Conservation (phyloP, 257 asterid genomes). For the Nicotiana noctiflora region DNA sequence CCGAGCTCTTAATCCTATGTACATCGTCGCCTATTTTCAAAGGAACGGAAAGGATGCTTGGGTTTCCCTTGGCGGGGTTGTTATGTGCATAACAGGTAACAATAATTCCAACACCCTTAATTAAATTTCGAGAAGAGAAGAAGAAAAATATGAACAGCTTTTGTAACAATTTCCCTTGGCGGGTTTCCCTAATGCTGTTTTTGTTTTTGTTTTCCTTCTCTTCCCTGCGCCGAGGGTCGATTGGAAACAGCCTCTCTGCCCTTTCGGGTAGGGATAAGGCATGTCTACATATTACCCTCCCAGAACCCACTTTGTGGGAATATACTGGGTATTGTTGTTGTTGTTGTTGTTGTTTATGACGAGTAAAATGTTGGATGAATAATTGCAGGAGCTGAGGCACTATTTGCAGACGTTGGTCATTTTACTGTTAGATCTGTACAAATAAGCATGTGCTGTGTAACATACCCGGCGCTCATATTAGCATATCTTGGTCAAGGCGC, state of each 20-base stretch:
- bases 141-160: no score
- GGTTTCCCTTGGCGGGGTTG: constrained; percentile 66
- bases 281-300: no score
- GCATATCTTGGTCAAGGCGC: constrained; percentile 55
- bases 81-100: constrained; percentile 58
- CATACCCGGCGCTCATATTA: constrained; percentile 37
- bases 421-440: constrained; percentile 49
- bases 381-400: constrained; percentile 53
- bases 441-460: constrained; percentile 38
- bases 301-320: no score
- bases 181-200: no score
- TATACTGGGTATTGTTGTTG: no score
- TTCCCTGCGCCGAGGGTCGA: no score
- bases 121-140: not conserved
- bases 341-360: no score
- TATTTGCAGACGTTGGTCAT: constrained; percentile 65
- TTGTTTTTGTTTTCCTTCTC: no score
- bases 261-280: no score
- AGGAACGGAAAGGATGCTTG: constrained; percentile 55
- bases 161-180: no score
- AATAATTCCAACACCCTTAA: not conserved
- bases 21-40: constrained; percentile 47
- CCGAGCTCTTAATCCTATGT: constrained; percentile 52
- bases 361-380: no score
- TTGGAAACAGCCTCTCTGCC: no score